phyloP scores from a whole-genome alignment of 768 basidiomycete genomes.

The Kwoniella sp. region DNA sequence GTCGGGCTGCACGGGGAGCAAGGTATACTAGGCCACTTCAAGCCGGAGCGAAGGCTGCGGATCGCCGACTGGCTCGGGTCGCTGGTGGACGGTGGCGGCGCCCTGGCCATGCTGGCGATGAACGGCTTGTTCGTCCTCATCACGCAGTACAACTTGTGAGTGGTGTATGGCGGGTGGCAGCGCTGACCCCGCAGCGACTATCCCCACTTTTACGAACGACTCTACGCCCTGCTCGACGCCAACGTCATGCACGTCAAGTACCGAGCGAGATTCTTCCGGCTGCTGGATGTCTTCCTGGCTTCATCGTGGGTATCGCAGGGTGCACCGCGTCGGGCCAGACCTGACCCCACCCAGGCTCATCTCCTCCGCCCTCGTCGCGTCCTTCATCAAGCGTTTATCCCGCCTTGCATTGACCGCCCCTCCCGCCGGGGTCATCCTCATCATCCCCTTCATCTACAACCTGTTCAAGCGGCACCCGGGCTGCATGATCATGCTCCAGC shows the following conservation, averaged over 20 bases:
- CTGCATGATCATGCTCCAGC: conserved; percentile 89
- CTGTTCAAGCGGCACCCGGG: conserved; percentile 85
- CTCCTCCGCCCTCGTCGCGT: conserved; percentile 83
- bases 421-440: conserved; percentile 82
- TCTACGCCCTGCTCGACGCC: conserved; percentile 83
- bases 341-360: too few relatives aligned
- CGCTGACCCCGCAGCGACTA: conserved; percentile 66
- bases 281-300: conserved; percentile 82
- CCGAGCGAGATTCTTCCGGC: conserved; percentile 88
- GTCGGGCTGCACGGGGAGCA: conserved; percentile 45
- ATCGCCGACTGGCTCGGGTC: conserved; percentile 49
- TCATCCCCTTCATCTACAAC: conserved; percentile 92
- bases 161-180: conserved; percentile 19
- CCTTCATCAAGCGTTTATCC: conserved; percentile 87
- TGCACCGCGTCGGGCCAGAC: too few relatives aligned
- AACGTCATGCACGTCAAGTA: conserved; percentile 87
- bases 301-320: conserved; percentile 66
- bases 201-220: conserved; percentile 85
- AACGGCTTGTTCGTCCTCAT: conserved; percentile 89
- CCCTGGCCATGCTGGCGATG: conserved; percentile 78
- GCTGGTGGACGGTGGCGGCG: conserved; percentile 58
- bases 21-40: conserved; percentile 38
- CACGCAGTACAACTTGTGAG: conserved; percentile 86
- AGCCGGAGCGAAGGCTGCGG: conserved; percentile 36
- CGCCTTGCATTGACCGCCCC: conserved; percentile 78